A percentile compares a stretch with the other conserved stretches of the same genome.
Conservation (phyloP, 1,284 basidiomycete genomes). For the Fistulina hepatica region DNA sequence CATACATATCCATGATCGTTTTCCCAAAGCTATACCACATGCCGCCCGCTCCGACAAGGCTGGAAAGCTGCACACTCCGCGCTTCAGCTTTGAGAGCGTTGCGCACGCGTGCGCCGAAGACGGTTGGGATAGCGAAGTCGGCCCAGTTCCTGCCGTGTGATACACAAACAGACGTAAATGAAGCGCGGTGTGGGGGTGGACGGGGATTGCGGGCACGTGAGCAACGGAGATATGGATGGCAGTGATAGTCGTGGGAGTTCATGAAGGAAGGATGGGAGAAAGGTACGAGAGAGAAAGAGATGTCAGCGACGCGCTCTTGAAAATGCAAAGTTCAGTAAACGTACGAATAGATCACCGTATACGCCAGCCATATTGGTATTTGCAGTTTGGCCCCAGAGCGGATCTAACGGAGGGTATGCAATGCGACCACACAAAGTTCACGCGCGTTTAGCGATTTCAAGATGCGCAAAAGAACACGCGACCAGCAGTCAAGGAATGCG, state of each 20-base stretch:
- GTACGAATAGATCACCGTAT: constrained; percentile 73
- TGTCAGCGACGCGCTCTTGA: too few species aligned
- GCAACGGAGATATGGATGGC: too few species aligned
- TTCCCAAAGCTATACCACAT: constrained; percentile 86
- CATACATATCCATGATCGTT: constrained; percentile 71
- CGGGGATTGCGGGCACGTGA: constrained; percentile 3
- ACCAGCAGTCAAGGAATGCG: too few species aligned
- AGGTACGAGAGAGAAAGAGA: too few species aligned
- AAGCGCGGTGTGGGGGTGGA: constrained; percentile 5
- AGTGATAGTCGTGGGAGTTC: too few species aligned
- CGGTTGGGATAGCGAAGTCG: constrained; percentile 70
- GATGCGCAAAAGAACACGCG: constrained; percentile 3
- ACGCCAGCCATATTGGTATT: constrained; percentile 80
- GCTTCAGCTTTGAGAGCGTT: constrained; percentile 82
- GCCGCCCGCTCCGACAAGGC: constrained; percentile 76
- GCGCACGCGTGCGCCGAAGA: constrained; percentile 65
- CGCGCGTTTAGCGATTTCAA: not conserved
- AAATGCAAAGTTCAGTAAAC: too few species aligned
- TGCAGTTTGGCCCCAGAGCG: constrained; percentile 62
- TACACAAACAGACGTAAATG: too few species aligned
- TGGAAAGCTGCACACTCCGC: constrained; percentile 66
- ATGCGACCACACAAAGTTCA: constrained; percentile 8
- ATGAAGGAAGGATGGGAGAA: too few species aligned
- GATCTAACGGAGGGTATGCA: constrained; percentile 38
- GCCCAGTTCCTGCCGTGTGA: constrained; percentile 58